Base-by-base conservation (phyloP, 139 green algal species). In the Pseudopediastrum boryanum region DNA sequence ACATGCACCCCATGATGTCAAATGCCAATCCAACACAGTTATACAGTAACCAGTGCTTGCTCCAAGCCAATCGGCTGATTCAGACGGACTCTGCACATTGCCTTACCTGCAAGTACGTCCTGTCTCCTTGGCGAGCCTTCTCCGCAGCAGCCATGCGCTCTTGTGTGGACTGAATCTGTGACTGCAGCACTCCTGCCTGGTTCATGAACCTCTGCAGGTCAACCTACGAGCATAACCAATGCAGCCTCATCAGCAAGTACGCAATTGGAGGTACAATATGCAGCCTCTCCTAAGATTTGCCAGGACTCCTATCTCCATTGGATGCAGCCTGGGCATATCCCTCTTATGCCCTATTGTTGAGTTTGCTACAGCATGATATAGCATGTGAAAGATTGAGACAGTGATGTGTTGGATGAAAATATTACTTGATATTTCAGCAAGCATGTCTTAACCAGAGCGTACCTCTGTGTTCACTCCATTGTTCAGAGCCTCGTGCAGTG, bases 391-490 rank as follows among this genome's bases (percentile, higher is more conserved):
- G 25, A 9, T 9, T 8, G 8, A 8, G 4, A 4, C 25, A 33
- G 39, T 9, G 31, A 23, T 67, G 59, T 38, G 7, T 16, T 38
- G 25, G 6, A n/a, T 67, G 29, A 9, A 44, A 4, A 31, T 43
- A 33, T 33, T 67, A 10, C 33, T 54, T 67, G 59, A 9, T 67
- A 1, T 12, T 67, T 31, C 31, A 39, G 1, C 23, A 2, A 31
- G 3, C 13, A 13, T 10, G 35, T 12, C 33, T 50, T 54, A 25
- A 42, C 25, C 65, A 8, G 44, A 23, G 23, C 3, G 27, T 19
- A 80, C 73, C 73, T 90, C 86, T 12, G 83, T 88, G 73, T 83
- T 87, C 48, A 87, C 84, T 61, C 74, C 70, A 23, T 78, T 85
- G 61, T 71, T 81, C 29, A 91, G 80, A 33, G 84, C 83, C 76